Evolutionary conservation across 441 rosid species (phyloP).

Genomic region (Isatis lusitanica): DNA sequence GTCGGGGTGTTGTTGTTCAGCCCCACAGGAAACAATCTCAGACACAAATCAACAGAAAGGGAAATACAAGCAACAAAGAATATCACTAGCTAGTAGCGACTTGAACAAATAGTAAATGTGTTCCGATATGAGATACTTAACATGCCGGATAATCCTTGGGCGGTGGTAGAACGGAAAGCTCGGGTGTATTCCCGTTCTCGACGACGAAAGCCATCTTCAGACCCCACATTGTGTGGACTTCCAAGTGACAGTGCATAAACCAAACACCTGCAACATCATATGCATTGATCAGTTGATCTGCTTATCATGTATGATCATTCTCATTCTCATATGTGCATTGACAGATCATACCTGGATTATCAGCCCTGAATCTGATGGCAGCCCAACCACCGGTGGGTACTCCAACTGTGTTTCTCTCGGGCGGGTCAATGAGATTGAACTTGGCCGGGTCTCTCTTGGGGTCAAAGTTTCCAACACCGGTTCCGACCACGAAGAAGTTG

Average conservation of each 20-base stretch:
- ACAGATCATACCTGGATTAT: constrained; percentile 52
- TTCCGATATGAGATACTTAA: constrained; percentile 23
- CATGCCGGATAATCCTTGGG: constrained; percentile 51
- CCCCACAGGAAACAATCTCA: constrained; percentile 25
- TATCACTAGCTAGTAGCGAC: not conserved
- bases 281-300: constrained; percentile 9
- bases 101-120: not conserved
- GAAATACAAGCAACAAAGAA: constrained; percentile 16
- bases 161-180: constrained; percentile 47
- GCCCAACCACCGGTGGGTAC: constrained; percentile 68
- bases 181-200: constrained; percentile 48
- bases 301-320: not conserved
- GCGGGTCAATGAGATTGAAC: constrained; percentile 63
- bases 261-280: constrained; percentile 44
- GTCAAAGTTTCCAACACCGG: constrained; percentile 64
- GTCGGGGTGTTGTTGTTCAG: constrained; percentile 11
- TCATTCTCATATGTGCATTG: not conserved
- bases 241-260: constrained; percentile 61
- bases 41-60: constrained; percentile 17
- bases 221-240: constrained; percentile 61
- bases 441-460: constrained; percentile 50
- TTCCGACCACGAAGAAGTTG: constrained; percentile 64
- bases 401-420: constrained; percentile 45
- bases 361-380: constrained; percentile 66
- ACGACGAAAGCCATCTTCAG: constrained; percentile 58